Evolutionary conservation across 2,329 filamentous ascomycete species (phyloP), one percentile per base, ranked within the genome.

Genomic region (Ascochyta viciae-villosae): DNA sequence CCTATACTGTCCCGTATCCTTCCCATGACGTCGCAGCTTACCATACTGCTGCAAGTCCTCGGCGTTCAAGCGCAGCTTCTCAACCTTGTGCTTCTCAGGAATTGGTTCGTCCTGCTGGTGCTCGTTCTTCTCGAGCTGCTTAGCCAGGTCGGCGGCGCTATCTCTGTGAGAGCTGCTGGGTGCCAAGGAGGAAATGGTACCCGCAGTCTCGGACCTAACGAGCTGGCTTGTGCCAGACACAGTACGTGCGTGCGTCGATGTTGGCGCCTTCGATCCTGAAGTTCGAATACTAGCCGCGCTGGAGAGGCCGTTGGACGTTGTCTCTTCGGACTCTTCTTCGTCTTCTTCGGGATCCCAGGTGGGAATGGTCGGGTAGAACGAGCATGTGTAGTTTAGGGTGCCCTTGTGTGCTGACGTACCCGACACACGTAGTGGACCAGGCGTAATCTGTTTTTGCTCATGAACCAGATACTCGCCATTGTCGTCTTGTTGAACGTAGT

Each of bases 291-390:
- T 73, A 33, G 58, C 55, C 39, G 61, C 53, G 4, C 66, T 62
- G 19, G 71, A 66, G n/a, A 64, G 26, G 4, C 60, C 64, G 26
- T 67, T 66, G 15, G 58, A 43, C 29, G 58, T 65, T 34, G 41
- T 61, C 44, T 85, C 82, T 22, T 67, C 62, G 7, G 81, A 77
- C 61, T 83, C 82, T 46, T 84, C 81, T 44, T 90, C 87, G 49
- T 93, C 93, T 8, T 96, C 90, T 56, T 95, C 94, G 1, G 94
- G 93, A 74, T 99, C 94, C 54, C 90, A 86, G 24, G 96, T 83
- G 63, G 95, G 92, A 29, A 97, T 80, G 38, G 90, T 91, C 2
- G 96, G 95, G 74, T 91, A 98, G 81, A 99, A 99, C 1, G 93
- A 84, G 47, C 89, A 88, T 0, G 89, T 94, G 76, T 92, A 97